These are phyloP conservation scores for Phytopythium vexans DNA, from an alignment of 352 stramenopile species.

Conservation along the genomic window DNA sequence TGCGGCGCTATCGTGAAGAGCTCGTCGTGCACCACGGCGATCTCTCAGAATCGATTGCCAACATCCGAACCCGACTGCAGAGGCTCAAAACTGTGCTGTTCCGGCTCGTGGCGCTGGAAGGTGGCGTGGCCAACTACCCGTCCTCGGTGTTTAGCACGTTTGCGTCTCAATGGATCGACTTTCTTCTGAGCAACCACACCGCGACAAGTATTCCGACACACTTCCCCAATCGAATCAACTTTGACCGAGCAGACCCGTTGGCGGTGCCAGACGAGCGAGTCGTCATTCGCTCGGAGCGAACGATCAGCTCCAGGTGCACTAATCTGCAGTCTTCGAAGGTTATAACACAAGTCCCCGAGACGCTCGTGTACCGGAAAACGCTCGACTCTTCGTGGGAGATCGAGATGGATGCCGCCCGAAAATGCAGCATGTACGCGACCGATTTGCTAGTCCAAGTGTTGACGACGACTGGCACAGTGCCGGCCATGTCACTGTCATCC, in stretches of 20 bases:
- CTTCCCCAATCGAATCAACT: conserved; percentile 48
- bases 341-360: conserved; percentile 56
- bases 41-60: not conserved
- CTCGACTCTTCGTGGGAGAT: conserved; percentile 65
- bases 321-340: conserved; percentile 76
- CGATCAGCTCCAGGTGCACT: conserved; percentile 80
- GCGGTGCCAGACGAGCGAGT: conserved; percentile 23
- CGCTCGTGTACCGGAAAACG: conserved; percentile 66
- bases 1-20: conserved; percentile 45
- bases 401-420: conserved; percentile 59
- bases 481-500: conserved; percentile 5
- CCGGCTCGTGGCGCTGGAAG: conserved; percentile 45
- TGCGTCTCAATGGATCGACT: conserved; percentile 62
- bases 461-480: conserved; percentile 12
- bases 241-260: conserved; percentile 8
- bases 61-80: conserved; percentile 25
- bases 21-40: conserved; percentile 24
- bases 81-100: conserved; percentile 47
- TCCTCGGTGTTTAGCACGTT: conserved; percentile 72
- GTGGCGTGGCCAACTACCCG: conserved; percentile 61
- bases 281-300: conserved; percentile 67
- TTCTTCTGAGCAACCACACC: conserved; percentile 50
- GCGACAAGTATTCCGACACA: conserved; percentile 74
- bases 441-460: conserved; percentile 54
- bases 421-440: conserved; percentile 53